A percentile compares a stretch with the other conserved stretches of the same genome.
Evolutionary conservation across 2,329 filamentous ascomycete genomes (phyloP).

Genomic region (Beauveria rudraprayagi): DNA sequence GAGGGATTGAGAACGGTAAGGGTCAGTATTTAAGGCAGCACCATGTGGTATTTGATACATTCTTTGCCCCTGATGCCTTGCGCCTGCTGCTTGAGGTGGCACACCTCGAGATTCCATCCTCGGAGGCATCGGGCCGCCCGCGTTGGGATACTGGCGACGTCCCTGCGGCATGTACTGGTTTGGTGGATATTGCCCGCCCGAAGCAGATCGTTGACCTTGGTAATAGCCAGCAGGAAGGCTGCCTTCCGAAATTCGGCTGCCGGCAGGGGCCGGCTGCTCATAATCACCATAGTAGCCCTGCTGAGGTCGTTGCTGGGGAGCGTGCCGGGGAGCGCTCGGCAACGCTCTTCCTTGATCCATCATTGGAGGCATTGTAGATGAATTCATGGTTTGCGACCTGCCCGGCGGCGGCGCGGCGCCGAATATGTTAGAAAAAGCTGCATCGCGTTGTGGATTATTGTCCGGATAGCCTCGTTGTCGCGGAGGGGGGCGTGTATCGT

Average conservation of each 20-base stretch:
- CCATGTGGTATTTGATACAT: constrained; percentile 55
- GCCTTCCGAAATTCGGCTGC: constrained; percentile 30
- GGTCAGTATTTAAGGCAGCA: constrained; percentile 73
- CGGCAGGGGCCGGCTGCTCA: constrained; percentile 19
- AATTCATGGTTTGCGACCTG: constrained; percentile 92
- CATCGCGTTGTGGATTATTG: constrained; percentile 70
- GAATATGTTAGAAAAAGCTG: constrained; percentile 94
- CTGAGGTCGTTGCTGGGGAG: constrained; percentile 47
- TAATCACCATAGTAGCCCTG: constrained; percentile 29
- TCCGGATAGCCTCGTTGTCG: constrained; percentile 42
- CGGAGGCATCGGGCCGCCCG: constrained; percentile 44
- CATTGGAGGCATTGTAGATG: constrained; percentile 51
- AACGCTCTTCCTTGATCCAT: constrained; percentile 45
- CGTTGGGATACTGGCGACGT: constrained; percentile 38
- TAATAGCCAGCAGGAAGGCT: constrained; percentile 45
- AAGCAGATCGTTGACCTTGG: constrained; percentile 43
- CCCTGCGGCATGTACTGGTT: constrained; percentile 42
- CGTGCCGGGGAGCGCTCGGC: constrained; percentile 50
- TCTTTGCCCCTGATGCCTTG: constrained; percentile 43
- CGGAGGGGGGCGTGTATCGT: constrained; percentile 40
- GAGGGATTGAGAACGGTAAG: constrained; percentile 88
- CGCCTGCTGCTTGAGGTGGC: constrained; percentile 32
- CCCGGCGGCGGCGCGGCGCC: constrained; percentile 78
- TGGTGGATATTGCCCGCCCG: constrained; percentile 33
- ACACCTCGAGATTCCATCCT: constrained; percentile 56